Percentiles rank a stretch among this genome's conserved stretches.
Conservation (phyloP, 306 rosid genomes). For the Quercus dentata region DNA sequence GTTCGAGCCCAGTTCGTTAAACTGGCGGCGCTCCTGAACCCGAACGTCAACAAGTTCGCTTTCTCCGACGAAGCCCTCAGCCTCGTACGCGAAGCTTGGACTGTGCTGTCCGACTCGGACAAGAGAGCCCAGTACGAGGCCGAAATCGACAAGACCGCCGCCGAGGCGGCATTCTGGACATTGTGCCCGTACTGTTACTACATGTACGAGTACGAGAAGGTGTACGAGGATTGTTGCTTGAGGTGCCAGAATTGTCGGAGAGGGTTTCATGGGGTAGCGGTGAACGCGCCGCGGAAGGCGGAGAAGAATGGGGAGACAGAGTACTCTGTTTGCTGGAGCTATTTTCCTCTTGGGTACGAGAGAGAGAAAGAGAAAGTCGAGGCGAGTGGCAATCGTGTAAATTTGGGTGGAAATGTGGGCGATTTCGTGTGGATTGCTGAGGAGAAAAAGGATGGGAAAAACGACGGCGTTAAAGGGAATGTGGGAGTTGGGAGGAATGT, state of each 20-base stretch:
- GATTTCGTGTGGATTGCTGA: too few species aligned
- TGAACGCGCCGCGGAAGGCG: slow-evolving; percentile 39
- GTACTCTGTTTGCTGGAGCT: slow-evolving; percentile 40
- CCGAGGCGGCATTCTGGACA: slow-evolving; percentile 52
- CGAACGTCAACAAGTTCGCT: slow-evolving; percentile 32
- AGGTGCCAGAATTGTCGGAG: slow-evolving; percentile 53
- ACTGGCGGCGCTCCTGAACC: slow-evolving; percentile 37
- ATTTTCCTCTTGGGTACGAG: slow-evolving; percentile 29
- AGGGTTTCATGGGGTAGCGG: slow-evolving; percentile 60
- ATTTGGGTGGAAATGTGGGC: too few species aligned
- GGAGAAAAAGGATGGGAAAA: background rate
- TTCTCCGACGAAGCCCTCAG: slow-evolving; percentile 33
- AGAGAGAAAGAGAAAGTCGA: background rate
- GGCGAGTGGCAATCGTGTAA: background rate
- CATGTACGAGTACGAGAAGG: slow-evolving; percentile 49
- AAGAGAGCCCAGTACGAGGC: slow-evolving; percentile 22
- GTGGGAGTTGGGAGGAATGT: background rate
- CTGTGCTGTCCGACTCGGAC: slow-evolving; percentile 35
- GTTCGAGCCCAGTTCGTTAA: slow-evolving; percentile 33
- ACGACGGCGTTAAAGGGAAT: background rate
- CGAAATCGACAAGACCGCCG: background rate
- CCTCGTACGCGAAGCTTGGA: slow-evolving; percentile 52
- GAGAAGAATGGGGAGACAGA: slow-evolving; percentile 36
- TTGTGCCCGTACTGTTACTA: slow-evolving; percentile 71
- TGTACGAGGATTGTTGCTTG: slow-evolving; percentile 47